A percentile compares a stretch with the other conserved stretches of the same genome.
phyloP scores from a whole-genome alignment of 176 grass and related monocot species.

The Ensete ventricosum region DNA sequence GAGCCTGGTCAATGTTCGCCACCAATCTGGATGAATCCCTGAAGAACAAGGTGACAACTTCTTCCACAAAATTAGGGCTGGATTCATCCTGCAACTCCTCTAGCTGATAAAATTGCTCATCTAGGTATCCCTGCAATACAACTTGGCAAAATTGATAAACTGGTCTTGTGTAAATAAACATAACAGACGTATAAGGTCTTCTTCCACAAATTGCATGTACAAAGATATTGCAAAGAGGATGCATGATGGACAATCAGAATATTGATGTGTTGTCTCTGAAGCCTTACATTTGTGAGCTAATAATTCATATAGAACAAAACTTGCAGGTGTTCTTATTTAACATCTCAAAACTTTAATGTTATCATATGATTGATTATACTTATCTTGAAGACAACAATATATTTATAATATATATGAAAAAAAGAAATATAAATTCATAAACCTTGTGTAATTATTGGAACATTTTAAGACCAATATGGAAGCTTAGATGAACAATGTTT shows the following conservation, averaged over 20 bases:
- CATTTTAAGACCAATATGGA: no score
- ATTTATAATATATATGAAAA: no score
- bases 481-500: no score
- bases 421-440: no score
- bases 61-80: conserved; percentile 76
- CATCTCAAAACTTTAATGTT: no score
- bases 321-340: no score
- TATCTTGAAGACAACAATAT: no score
- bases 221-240: background rate
- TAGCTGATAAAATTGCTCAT: conserved; percentile 65
- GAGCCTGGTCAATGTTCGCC: conserved; percentile 47
- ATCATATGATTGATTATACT: no score
- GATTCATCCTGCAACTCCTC: conserved; percentile 73
- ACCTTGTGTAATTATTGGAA: no score
- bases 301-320: no score
- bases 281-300: no score
- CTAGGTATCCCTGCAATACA: conserved; percentile 48
- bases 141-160: no score
- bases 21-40: conserved; percentile 61
- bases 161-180: background rate
- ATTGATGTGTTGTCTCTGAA: background rate
- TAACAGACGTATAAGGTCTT: conserved; percentile 5
- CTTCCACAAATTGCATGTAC: background rate
- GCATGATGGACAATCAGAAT: background rate
- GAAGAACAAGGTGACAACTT: conserved; percentile 64